phyloP scores from a whole-genome alignment of 345 rosid genomes.

The Excoecaria agallocha region DNA sequence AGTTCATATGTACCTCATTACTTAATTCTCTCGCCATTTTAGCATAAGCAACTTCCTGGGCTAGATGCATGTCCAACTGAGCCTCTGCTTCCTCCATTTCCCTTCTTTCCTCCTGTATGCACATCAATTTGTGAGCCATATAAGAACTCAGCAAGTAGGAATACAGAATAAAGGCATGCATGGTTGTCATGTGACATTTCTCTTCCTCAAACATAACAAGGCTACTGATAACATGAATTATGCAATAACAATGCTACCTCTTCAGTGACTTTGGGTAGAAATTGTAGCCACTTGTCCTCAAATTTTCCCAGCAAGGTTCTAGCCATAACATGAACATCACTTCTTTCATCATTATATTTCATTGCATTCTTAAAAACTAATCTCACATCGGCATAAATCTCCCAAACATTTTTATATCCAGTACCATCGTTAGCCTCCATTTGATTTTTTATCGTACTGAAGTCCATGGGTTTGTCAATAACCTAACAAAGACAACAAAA shows the following conservation, averaged over 20 bases:
- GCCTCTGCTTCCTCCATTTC: conserved; percentile 81
- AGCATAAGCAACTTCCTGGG: conserved; percentile 81
- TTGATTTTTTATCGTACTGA: conserved; percentile 82
- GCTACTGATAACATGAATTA: background rate
- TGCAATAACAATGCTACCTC: conserved; percentile 45
- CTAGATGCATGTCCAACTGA: conserved; percentile 70
- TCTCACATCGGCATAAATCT: conserved; percentile 76
- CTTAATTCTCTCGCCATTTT: conserved; percentile 70
- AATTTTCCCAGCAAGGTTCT: conserved; percentile 75
- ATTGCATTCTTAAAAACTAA: conserved; percentile 88
- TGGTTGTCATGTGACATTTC: background rate
- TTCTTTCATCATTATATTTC: conserved; percentile 75
- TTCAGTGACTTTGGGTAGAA: conserved; percentile 80
- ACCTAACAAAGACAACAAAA: conserved; percentile 37
- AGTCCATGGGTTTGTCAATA: conserved; percentile 97
- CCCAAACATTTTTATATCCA: conserved; percentile 76
- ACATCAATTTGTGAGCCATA: background rate
- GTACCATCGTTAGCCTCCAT: conserved; percentile 90
- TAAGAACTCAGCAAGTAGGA: background rate
- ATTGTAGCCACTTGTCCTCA: conserved; percentile 86
- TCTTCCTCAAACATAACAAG: background rate
- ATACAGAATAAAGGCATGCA: background rate
- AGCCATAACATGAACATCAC: conserved; percentile 83
- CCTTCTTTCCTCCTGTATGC: conserved; percentile 62
- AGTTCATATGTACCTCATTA: conserved; percentile 50